phyloP scores from a whole-genome alignment of 257 asterid species.

The Salvia miltiorrhiza region DNA sequence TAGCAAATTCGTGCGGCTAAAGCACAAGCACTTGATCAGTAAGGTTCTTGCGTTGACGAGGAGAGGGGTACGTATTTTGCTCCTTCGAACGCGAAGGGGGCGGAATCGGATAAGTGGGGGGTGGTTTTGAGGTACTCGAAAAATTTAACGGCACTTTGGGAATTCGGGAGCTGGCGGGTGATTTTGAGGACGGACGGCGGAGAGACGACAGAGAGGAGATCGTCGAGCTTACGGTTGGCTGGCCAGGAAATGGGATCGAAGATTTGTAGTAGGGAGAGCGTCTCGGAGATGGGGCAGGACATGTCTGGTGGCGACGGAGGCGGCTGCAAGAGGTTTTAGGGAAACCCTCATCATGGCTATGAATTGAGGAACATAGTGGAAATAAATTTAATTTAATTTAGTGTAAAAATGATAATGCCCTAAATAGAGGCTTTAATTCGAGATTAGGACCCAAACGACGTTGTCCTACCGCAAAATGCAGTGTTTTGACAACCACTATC shows the following conservation, averaged over 20 bases:
- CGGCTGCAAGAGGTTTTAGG: slow-evolving; percentile 25
- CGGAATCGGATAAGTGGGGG: slow-evolving; percentile 17
- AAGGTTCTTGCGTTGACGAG: slow-evolving; percentile 49
- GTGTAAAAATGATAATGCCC: too few relatives aligned
- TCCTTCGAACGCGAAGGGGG: slow-evolving; percentile 50
- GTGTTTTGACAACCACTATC: too few relatives aligned
- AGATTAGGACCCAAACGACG: too few relatives aligned
- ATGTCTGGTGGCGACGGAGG: slow-evolving; percentile 18
- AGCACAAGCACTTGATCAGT: slow-evolving; percentile 48
- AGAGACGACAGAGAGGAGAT: slow-evolving; percentile 48
- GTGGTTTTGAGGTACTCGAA: slow-evolving; percentile 41
- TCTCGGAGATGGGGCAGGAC: slow-evolving; percentile 28
- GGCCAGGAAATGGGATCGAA: slow-evolving; percentile 54
- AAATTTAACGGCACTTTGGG: slow-evolving; percentile 51
- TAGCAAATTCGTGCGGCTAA: slow-evolving; percentile 47
- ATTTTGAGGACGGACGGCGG: slow-evolving; percentile 50
- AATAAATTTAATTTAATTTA: background rate
- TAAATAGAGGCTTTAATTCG: too few relatives aligned
- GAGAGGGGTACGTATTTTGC: slow-evolving; percentile 36
- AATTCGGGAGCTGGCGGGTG: slow-evolving; percentile 61
- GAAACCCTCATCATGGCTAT: slow-evolving; percentile 31
- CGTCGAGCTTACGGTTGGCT: slow-evolving; percentile 37
- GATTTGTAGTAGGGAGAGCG: slow-evolving; percentile 45
- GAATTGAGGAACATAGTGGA: background rate
- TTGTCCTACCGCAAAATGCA: too few relatives aligned